These are phyloP conservation scores for Venturia nashicola DNA, from an alignment of 2,329 filamentous ascomycete species.

Conservation along the genomic window DNA sequence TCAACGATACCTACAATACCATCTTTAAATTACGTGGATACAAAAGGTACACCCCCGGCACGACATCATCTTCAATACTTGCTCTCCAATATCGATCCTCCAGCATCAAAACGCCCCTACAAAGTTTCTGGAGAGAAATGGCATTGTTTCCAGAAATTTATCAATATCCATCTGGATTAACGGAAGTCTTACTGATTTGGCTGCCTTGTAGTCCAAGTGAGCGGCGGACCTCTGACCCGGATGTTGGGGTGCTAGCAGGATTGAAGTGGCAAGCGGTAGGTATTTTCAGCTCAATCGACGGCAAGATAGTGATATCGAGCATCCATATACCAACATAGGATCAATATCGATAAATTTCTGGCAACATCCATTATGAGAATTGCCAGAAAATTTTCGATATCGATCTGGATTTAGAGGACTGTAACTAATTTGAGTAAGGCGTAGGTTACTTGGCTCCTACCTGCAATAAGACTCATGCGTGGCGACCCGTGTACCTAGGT, in stretches of 20 bases:
- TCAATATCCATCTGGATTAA: background rate
- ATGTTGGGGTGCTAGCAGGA: background rate
- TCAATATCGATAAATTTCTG: too few species aligned
- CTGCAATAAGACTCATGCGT: background rate
- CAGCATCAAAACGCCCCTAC: background rate
- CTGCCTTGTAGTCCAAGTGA: background rate
- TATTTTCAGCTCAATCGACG: background rate
- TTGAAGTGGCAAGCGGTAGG: background rate
- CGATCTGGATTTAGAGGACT: background rate
- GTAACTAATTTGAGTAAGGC: background rate
- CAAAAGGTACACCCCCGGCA: background rate
- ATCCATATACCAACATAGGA: too few species aligned
- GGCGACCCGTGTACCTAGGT: too few species aligned
- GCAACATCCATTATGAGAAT: background rate
- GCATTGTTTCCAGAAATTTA: background rate
- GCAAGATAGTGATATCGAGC: too few species aligned
- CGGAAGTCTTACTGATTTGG: background rate
- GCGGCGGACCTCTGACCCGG: background rate
- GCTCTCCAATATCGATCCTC: background rate
- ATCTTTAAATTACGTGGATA: background rate
- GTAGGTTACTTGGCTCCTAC: background rate
- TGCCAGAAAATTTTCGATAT: background rate
- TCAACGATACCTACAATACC: background rate
- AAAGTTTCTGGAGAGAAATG: background rate
- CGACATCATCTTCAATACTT: background rate